phyloP scores from a whole-genome alignment of 371 early-diverging fungal species.

The Batkoa obscura region DNA sequence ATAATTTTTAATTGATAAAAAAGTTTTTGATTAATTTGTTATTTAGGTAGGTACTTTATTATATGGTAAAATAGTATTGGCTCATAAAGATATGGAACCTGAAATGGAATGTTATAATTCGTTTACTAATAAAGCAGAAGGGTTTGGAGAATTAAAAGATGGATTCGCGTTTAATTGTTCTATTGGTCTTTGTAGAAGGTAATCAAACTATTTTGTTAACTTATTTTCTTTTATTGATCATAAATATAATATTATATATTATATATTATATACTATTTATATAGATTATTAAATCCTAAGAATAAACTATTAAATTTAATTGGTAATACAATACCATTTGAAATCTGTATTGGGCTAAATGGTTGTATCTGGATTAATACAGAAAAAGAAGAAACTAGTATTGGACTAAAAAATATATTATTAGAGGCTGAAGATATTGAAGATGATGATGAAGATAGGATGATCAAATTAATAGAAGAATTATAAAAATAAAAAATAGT shows the following conservation, averaged over 20 bases:
- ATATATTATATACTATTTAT: background rate
- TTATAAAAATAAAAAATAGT: too few relatives aligned
- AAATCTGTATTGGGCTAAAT: slow-evolving; percentile 80
- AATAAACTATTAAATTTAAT: slow-evolving; percentile 42
- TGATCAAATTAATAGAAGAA: too few relatives aligned
- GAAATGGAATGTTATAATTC: slow-evolving; percentile 82
- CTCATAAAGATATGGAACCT: slow-evolving; percentile 90
- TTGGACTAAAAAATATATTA: too few relatives aligned
- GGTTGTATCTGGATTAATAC: slow-evolving; percentile 69
- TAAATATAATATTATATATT: background rate
- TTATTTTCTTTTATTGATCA: background rate
- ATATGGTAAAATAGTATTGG: slow-evolving; percentile 66
- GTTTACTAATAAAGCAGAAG: slow-evolving; percentile 43
- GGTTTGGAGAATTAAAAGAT: slow-evolving; percentile 57
- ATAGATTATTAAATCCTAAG: slow-evolving; percentile 46
- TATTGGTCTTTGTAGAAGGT: slow-evolving; percentile 52
- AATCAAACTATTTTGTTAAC: background rate
- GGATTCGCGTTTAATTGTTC: slow-evolving; percentile 51
- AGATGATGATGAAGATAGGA: too few relatives aligned
- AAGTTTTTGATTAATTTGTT: background rate
- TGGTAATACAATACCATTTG: slow-evolving; percentile 59
- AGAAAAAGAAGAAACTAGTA: too few relatives aligned
- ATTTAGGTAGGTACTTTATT: slow-evolving; percentile 46
- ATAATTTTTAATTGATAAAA: background rate
- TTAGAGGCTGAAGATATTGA: too few relatives aligned